These are phyloP conservation scores for Hortiboletus rubellus DNA, from an alignment of 1,284 basidiomycete genomes.

Conservation along the genomic window DNA sequence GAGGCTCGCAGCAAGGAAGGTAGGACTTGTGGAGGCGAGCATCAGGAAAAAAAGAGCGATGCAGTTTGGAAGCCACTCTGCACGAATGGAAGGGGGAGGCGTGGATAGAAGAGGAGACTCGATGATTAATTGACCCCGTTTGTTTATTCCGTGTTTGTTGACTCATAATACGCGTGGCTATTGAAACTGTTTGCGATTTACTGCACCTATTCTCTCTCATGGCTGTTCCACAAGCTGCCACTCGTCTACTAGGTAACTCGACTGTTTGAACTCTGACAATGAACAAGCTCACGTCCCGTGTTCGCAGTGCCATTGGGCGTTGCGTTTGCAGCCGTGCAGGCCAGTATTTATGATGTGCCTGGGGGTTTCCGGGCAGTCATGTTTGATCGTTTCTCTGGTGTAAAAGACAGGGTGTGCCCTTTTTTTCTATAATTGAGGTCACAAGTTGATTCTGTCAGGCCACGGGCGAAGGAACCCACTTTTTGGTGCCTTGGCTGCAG, in stretches of 20 bases:
- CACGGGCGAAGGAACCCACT: conserved; percentile 93
- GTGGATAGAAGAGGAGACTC: conserved; percentile 57
- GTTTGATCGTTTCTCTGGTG: conserved; percentile 97
- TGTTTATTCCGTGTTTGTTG: conserved; percentile 29
- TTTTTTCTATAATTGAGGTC: not conserved
- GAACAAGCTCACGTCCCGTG: conserved; percentile 6
- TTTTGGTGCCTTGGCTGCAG: conserved; percentile 94
- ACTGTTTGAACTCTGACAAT: not conserved
- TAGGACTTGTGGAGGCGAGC: conserved; percentile 72
- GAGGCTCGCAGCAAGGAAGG: conserved; percentile 62
- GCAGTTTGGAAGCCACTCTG: conserved; percentile 95
- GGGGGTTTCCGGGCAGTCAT: conserved; percentile 96
- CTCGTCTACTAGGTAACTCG: conserved; percentile 47
- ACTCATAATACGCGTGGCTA: not conserved
- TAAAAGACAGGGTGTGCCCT: conserved; percentile 66
- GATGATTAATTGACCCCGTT: conserved; percentile 7
- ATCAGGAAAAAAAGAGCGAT: conserved; percentile 87
- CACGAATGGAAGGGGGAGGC: conserved; percentile 73
- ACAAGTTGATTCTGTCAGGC: conserved; percentile 50
- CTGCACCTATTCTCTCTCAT: conserved; percentile 27
- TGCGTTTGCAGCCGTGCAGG: conserved; percentile 64
- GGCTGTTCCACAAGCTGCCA: conserved; percentile 50
- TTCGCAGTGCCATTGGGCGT: conserved; percentile 73
- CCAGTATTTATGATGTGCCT: conserved; percentile 90
- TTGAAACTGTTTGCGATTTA: not conserved